Conservation (phyloP, 805 yeast genomes). For the Kuraishia hungarica region DNA sequence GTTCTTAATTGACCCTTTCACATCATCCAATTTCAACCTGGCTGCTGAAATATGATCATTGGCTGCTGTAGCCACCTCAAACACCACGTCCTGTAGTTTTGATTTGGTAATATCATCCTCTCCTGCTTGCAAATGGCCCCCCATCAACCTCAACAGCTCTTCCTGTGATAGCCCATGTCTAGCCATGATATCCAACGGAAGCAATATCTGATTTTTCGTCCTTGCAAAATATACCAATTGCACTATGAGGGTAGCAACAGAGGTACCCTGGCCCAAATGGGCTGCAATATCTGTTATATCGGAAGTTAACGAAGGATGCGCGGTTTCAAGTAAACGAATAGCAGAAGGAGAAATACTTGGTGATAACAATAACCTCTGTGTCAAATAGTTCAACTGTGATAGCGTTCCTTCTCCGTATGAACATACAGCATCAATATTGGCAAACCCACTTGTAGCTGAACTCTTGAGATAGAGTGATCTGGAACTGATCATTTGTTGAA, state of each 20-base stretch:
- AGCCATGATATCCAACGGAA: slow-evolving; percentile 58
- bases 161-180: slow-evolving; percentile 55
- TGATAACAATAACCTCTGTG: slow-evolving; percentile 51
- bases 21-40: slow-evolving; percentile 36
- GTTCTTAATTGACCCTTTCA: slow-evolving; percentile 27
- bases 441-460: slow-evolving; percentile 31
- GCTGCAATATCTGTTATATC: slow-evolving; percentile 56
- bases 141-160: slow-evolving; percentile 37
- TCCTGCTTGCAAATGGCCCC: slow-evolving; percentile 28
- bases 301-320: slow-evolving; percentile 25
- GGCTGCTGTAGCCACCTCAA: slow-evolving; percentile 63
- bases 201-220: slow-evolving; percentile 37
- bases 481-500: slow-evolving; percentile 53
- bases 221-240: slow-evolving; percentile 52
- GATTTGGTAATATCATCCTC: slow-evolving; percentile 18
- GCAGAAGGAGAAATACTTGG: slow-evolving; percentile 48
- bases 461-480: slow-evolving; percentile 43
- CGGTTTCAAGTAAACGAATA: slow-evolving; percentile 28
- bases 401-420: slow-evolving; percentile 74
- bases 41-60: slow-evolving; percentile 77
- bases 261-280: slow-evolving; percentile 77
- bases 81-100: slow-evolving; percentile 48
- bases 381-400: slow-evolving; percentile 64
- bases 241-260: slow-evolving; percentile 55
- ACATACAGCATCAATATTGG: slow-evolving; percentile 47